phyloP scores from a whole-genome alignment of 176 grass and related monocot species.

The Poa pratensis region DNA sequence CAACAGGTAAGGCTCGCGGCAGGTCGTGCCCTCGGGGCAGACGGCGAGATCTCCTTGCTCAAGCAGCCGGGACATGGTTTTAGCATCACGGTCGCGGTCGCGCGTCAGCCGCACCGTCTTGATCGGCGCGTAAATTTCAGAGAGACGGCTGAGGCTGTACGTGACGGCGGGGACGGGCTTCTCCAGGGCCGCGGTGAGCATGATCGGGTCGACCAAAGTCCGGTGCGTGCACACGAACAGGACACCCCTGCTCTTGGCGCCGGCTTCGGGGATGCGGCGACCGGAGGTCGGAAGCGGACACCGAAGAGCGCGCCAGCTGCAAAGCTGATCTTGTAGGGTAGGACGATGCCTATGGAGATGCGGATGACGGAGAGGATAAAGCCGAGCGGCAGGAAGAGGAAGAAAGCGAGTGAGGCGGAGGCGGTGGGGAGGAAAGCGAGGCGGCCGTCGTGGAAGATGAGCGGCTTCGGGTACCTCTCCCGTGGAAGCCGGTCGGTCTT shows the following conservation, averaged over 20 bases:
- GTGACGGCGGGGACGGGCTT: slow-evolving; percentile 68
- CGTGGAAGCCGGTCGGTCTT: slow-evolving; percentile 51
- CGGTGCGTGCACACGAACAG: slow-evolving; percentile 86
- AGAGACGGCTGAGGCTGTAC: slow-evolving; percentile 77
- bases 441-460: slow-evolving; percentile 94
- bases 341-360: slow-evolving; percentile 51
- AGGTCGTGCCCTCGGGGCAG: slow-evolving; percentile 93
- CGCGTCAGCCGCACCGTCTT: slow-evolving; percentile 76
- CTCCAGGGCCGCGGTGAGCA: slow-evolving; percentile 59
- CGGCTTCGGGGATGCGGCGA: not conserved
- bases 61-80: slow-evolving; percentile 66
- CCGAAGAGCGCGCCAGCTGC: slow-evolving; percentile 43
- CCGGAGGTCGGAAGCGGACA: slow-evolving; percentile 50
- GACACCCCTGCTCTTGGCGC: slow-evolving; percentile 37
- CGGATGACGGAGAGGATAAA: slow-evolving; percentile 59
- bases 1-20: slow-evolving; percentile 87
- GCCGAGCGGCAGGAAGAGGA: slow-evolving; percentile 76
- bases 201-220: slow-evolving; percentile 82
- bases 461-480: slow-evolving; percentile 77
- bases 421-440: slow-evolving; percentile 73
- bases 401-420: slow-evolving; percentile 52
- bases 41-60: slow-evolving; percentile 60
- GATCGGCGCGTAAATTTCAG: slow-evolving; percentile 69
- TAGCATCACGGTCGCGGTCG: slow-evolving; percentile 64
- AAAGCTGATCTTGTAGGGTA: slow-evolving; percentile 63